Conservation (phyloP, 1,284 basidiomycete genomes). For the Porodaedalea pini region DNA sequence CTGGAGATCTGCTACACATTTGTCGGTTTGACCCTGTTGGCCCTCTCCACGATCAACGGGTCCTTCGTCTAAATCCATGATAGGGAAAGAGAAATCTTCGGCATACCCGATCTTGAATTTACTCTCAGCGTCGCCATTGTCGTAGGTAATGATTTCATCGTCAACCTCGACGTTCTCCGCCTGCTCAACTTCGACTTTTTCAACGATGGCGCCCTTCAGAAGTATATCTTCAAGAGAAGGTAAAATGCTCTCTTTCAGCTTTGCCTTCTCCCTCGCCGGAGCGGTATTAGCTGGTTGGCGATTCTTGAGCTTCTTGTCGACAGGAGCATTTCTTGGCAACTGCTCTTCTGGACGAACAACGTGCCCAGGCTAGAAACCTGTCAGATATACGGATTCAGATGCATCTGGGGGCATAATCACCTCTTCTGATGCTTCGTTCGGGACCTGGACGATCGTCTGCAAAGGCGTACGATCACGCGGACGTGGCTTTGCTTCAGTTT, state of each 20-base stretch:
- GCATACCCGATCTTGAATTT: not conserved
- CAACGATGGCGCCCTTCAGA: not conserved
- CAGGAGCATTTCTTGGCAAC: not conserved
- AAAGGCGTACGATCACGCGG: not conserved
- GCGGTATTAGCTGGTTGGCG: not conserved
- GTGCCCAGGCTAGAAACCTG: not conserved
- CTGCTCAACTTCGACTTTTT: not conserved
- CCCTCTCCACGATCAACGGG: not conserved
- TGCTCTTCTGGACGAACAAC: not conserved
- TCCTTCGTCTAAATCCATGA: not conserved
- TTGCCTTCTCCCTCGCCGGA: not conserved
- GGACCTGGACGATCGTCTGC: not conserved
- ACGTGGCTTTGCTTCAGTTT: not conserved
- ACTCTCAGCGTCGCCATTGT: not conserved
- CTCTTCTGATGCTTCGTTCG: not conserved
- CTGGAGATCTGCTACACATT: not conserved
- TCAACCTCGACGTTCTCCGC: not conserved
- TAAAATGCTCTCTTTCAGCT: not conserved
- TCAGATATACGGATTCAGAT: not conserved
- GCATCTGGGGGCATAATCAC: not conserved
- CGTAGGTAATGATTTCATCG: too few species aligned
- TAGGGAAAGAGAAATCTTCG: not conserved
- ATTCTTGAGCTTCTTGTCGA: not conserved
- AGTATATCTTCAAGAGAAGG: slow-evolving; percentile 13
- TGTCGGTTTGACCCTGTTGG: not conserved